Conservation (phyloP, 31 red algal genomes). For the Odonthalia washingtoniensis region DNA sequence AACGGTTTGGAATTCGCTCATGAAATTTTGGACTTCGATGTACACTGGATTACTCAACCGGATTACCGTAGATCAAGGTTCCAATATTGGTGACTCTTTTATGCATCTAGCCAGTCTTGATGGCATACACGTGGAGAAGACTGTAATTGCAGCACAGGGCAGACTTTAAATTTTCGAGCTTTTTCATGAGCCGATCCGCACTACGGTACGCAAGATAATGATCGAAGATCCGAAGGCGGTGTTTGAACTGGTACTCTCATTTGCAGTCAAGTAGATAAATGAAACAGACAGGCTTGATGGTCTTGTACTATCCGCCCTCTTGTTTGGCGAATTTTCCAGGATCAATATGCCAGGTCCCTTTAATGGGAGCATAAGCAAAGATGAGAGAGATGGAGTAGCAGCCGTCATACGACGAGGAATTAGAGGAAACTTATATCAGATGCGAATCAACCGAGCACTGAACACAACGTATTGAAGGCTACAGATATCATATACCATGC, state of each 20-base stretch:
- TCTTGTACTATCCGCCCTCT: constrained; percentile 28
- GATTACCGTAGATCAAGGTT: constrained; percentile 23
- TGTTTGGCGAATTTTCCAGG: constrained; percentile 25
- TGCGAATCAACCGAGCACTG: constrained; percentile 5
- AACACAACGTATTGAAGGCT: not conserved
- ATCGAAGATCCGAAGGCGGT: not conserved
- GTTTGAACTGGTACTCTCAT: not conserved
- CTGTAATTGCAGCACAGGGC: not conserved
- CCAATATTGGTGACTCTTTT: not conserved
- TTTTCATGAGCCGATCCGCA: constrained; percentile 13
- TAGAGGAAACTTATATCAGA: not conserved
- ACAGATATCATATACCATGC: not conserved
- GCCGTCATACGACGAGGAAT: too few relatives aligned
- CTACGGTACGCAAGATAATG: not conserved
- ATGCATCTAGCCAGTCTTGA: not conserved
- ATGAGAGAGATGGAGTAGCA: not conserved
- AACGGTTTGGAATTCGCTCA: not conserved
- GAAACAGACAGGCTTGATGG: not conserved
- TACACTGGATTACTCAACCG: constrained; percentile 38
- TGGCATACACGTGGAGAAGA: not conserved
- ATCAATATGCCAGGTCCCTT: not conserved
- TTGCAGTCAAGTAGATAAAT: not conserved
- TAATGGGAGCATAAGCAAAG: not conserved
- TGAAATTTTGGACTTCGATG: constrained; percentile 17
- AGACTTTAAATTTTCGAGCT: not conserved